Conservation (phyloP, 495 filamentous ascomycete species). For the Penicillium maclennaniae region DNA sequence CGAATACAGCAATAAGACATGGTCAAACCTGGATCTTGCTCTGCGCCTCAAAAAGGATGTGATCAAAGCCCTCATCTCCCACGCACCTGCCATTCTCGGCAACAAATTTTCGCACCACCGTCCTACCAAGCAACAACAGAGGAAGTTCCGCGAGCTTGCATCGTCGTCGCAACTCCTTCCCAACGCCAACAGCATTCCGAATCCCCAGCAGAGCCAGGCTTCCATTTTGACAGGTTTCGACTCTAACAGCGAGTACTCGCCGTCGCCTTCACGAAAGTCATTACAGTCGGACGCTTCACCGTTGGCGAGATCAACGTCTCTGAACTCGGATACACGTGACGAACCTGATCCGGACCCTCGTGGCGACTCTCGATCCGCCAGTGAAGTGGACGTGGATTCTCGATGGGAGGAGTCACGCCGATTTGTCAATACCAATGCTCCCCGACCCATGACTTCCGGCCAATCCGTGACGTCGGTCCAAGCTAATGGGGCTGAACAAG, state of each 20-base stretch:
- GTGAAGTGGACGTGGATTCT: constrained; percentile 42
- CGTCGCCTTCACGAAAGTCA: constrained; percentile 36
- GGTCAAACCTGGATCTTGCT: constrained; percentile 95
- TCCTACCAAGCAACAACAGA: constrained; percentile 71
- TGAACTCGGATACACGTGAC: constrained; percentile 34
- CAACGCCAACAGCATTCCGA: constrained; percentile 46
- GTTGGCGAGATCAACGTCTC: constrained; percentile 36
- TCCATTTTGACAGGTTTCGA: constrained; percentile 34
- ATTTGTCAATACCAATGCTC: constrained; percentile 35
- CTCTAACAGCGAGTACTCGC: constrained; percentile 39
- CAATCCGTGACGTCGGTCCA: constrained; percentile 24
- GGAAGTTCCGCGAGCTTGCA: constrained; percentile 75
- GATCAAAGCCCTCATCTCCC: constrained; percentile 88
- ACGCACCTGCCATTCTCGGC: constrained; percentile 92
- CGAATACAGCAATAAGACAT: constrained; percentile 97
- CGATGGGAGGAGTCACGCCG: constrained; percentile 45
- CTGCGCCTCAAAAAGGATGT: constrained; percentile 89
- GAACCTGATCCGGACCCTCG: constrained; percentile 21
- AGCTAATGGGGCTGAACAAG: constrained; percentile 28
- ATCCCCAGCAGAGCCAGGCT: constrained; percentile 24
- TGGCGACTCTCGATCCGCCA: constrained; percentile 33
- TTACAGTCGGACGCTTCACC: constrained; percentile 38
- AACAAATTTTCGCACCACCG: constrained; percentile 93
- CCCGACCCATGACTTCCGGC: constrained; percentile 39
- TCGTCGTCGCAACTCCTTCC: constrained; percentile 46